Conservation (phyloP, 1,139 yeast genomes). For the Debaryomycetaceae sp. region DNA sequence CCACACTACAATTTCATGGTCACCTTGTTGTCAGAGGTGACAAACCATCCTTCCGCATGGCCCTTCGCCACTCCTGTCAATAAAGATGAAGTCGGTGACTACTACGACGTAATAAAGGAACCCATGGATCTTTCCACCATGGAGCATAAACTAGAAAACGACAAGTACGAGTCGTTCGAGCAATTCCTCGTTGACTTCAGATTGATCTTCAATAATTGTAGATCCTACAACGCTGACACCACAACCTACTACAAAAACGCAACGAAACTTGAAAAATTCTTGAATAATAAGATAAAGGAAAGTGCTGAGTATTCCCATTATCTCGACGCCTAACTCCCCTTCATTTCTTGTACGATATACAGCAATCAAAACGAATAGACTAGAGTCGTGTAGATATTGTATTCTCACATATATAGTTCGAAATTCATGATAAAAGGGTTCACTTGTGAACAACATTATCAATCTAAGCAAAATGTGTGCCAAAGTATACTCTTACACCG, state of each 20-base stretch:
- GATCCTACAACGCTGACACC: slow-evolving; percentile 82
- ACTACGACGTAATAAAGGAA: slow-evolving; percentile 92
- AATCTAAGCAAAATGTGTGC: slow-evolving; percentile 18
- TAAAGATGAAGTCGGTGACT: slow-evolving; percentile 92
- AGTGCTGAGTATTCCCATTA: slow-evolving; percentile 63
- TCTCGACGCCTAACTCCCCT: slow-evolving; percentile 11
- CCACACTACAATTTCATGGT: slow-evolving; percentile 96
- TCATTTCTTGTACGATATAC: background rate
- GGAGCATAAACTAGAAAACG: slow-evolving; percentile 91
- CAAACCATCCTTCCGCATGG: slow-evolving; percentile 98
- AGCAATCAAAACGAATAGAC: background rate
- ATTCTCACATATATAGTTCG: background rate
- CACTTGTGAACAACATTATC: background rate
- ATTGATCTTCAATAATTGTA: slow-evolving; percentile 83
- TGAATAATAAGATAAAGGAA: slow-evolving; percentile 77
- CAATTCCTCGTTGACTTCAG: slow-evolving; percentile 88
- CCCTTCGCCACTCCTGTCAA: slow-evolving; percentile 94
- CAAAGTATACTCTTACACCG: slow-evolving; percentile 49
- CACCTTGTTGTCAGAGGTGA: slow-evolving; percentile 79
- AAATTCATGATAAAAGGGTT: no score
- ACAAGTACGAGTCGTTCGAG: slow-evolving; percentile 85
- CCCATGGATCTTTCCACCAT: slow-evolving; percentile 98
- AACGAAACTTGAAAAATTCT: slow-evolving; percentile 83
- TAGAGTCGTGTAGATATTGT: background rate
- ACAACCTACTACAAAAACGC: slow-evolving; percentile 92